Conservation (phyloP, 257 asterid genomes). For the Solanum appendiculatum region DNA sequence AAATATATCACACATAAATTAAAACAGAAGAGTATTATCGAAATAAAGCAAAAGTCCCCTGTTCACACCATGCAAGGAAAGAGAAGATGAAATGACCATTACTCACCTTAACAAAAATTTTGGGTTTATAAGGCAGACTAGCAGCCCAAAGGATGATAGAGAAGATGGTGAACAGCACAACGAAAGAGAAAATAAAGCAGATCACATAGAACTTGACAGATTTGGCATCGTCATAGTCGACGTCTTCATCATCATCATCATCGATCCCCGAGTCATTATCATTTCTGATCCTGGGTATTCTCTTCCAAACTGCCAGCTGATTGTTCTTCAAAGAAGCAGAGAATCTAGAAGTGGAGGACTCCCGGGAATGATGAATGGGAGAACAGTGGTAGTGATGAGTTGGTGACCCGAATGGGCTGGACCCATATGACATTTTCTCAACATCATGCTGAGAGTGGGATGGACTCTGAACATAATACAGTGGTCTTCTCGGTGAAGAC, state of each 20-base stretch:
- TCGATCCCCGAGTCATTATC: no score
- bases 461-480: conserved; percentile 93
- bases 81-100: no score
- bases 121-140: conserved; percentile 50
- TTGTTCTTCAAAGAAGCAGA: conserved; percentile 55
- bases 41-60: not conserved
- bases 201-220: conserved; percentile 35
- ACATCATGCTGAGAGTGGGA: conserved; percentile 61
- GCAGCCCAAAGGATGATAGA: conserved; percentile 81
- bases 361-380: conserved; percentile 90
- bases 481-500: conserved; percentile 62
- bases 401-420: conserved; percentile 85
- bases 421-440: conserved; percentile 75
- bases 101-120: conserved; percentile 56
- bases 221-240: conserved; percentile 21
- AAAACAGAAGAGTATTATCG: no score
- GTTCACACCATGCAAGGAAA: not conserved
- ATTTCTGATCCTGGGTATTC: conserved; percentile 24
- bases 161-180: conserved; percentile 43
- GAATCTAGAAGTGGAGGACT: conserved; percentile 79
- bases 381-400: conserved; percentile 68
- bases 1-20: no score
- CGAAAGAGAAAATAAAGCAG: conserved; percentile 56
- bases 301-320: conserved; percentile 41
- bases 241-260: conserved; percentile 36